Base-by-base conservation (phyloP, 495 filamentous ascomycete species). In the Aspergillus biplanus region DNA sequence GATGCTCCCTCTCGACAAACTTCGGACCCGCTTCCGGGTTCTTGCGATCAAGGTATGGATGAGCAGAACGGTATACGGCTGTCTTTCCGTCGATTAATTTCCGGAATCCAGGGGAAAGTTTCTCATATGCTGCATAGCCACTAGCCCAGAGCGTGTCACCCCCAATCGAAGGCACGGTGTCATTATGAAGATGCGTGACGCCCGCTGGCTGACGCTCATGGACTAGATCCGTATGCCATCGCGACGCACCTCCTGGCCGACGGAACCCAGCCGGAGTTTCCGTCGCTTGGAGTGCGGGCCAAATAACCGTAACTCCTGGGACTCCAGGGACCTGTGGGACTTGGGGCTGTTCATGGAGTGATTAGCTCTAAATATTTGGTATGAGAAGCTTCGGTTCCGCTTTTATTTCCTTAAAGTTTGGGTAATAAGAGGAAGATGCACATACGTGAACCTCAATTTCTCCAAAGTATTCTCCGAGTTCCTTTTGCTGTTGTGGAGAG, bases 91-190 rank as follows among this genome's bases (percentile, higher is more conserved):
- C 88, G 61, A 92, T 87, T 52, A 92, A 81, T 65, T 86, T 85
- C 57, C 88, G 87, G 77, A 90, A 90, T 6, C 75, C 78, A 0
- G 88, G 88, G 6, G 86, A 89, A 3, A 91, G 80, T 71, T 90
- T 90, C 73, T 89, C 86, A 70, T 92, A 92, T 5, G 87, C 88
- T 11, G 82, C 74, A 64, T 90, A 90, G 3, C 87, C 88, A 62
- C 81, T 86, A 0, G 88, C 85, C 88, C 88, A 92, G 4, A 92
- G 81, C 4, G 89, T 90, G 67, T 92, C 89, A 7, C 88, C 88
- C 5, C 89, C 89, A 2, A 86, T 64, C 0, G 78, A 80, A 0
- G 89, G 88, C 6, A 92, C 77, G 0, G 87, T 89, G 46, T 79
- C 87, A 60, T 88, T 89, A 73, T 89, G 86, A 11, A 90, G 76